Conservation (phyloP, 1,139 yeast genomes). For the Taiozyma sp. region DNA sequence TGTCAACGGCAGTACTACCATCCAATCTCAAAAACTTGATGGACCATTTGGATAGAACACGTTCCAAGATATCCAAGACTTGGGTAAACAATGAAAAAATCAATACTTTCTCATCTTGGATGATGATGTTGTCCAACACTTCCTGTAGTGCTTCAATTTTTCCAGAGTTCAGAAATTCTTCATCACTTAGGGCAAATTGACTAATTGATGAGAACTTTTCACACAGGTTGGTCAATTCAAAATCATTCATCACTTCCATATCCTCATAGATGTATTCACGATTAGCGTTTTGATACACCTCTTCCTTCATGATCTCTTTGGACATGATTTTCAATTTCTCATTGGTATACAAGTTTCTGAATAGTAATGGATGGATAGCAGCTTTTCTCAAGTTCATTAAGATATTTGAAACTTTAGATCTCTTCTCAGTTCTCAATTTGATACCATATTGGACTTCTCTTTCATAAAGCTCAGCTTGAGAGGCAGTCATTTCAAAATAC, state of each 20-base stretch:
- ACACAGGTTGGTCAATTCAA: conserved; percentile 76
- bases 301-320: conserved; percentile 71
- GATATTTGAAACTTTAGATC: conserved; percentile 43
- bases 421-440: conserved; percentile 45
- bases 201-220: conserved; percentile 65
- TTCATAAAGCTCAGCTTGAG: conserved; percentile 60
- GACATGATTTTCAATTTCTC: conserved; percentile 61
- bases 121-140: conserved; percentile 52
- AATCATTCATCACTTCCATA: conserved; percentile 95
- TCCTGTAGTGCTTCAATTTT: conserved; percentile 57
- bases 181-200: conserved; percentile 49
- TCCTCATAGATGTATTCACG: conserved; percentile 76
- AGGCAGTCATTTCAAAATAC: conserved; percentile 55
- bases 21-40: conserved; percentile 82
- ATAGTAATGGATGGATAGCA: conserved; percentile 67
- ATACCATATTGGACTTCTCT: conserved; percentile 48
- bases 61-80: conserved; percentile 81
- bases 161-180: conserved; percentile 71
- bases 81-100: conserved; percentile 92
- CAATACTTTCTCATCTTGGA: conserved; percentile 65
- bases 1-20: conserved; percentile 91
- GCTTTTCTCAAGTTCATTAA: conserved; percentile 74
- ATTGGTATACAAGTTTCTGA: conserved; percentile 59
- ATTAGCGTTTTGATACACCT: conserved; percentile 74
- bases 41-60: conserved; percentile 58